Base-by-base conservation (phyloP, 768 basidiomycete species). In the Leucocoprinus leucothites region DNA sequence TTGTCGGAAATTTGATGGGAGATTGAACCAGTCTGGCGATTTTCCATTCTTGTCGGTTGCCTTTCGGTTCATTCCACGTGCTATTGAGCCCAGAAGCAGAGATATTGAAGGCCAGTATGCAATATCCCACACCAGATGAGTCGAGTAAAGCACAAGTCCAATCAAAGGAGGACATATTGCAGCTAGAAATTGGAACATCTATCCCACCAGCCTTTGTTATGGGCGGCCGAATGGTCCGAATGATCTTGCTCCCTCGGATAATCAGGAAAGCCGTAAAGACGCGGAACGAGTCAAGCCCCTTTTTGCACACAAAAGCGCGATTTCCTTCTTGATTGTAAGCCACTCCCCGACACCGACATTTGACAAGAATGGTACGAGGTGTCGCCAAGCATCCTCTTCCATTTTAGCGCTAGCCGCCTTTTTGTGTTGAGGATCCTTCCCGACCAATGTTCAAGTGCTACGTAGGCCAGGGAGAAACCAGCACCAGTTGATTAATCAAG, bases 101-200 rank as follows among this genome's bases (percentile, higher is more conserved):
- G 40, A 56, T 48, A 43, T 44, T 34, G 54, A 18, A 34, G 35
- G 48, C 14, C 47, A 43, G 34, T 19, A 41, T 41, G 26, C 18
- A 31, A 16, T 3, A 25, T 36, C 9, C 21, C 36, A 50, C 38
- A 38, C 13, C 48, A 38, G 22, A 38, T 50, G 48, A 38, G 31
- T 31, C 31, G 31, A 31, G 31, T 31, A 31, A 1, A 40, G 35
- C 11, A 16, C 22, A 21, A n/a, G 14, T 25, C 51, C 31, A 53
- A 45, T 45, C 51, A 42, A 45, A 36, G 34, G 25, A 44, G 13
- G 52, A 53, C 52, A 53, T 46, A 46, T 53, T n/a, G 44, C 52
- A 46, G 26, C 14, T 18, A 4, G 1, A 16, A 46, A 46, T 22
- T 35, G 51, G 42, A 19, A 22, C 43, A 22, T 36, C 11, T 43